Percentiles rank a stretch among this genome's conserved stretches.
phyloP scores from a whole-genome alignment of 371 early-diverging fungal genomes.

The Coemansia sp. region DNA sequence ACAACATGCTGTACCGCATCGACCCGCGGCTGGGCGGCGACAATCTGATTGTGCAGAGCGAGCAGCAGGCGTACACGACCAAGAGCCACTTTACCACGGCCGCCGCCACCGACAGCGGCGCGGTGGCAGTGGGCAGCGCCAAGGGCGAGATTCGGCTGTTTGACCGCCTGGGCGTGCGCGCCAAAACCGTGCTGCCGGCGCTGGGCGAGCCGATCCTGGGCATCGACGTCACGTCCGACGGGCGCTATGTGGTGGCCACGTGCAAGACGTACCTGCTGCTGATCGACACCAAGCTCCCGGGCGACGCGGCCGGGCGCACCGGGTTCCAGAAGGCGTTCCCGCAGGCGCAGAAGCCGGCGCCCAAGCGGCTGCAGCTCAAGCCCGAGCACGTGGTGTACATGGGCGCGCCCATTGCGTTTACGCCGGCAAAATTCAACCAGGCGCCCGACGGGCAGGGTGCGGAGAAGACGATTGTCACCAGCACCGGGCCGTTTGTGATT shows the following conservation, averaged over 20 bases:
- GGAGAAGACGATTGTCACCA: constrained; percentile 82
- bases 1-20: constrained; percentile 81
- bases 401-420: constrained; percentile 72
- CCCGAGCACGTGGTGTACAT: constrained; percentile 92
- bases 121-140: constrained; percentile 79
- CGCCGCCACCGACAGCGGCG: constrained; percentile 77
- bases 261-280: constrained; percentile 85
- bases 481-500: constrained; percentile 90
- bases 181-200: constrained; percentile 88
- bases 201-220: constrained; percentile 87
- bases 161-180: constrained; percentile 71
- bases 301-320: constrained; percentile 53
- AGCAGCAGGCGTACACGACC: constrained; percentile 67
- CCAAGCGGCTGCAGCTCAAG: constrained; percentile 76
- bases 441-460: constrained; percentile 57
- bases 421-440: constrained; percentile 90
- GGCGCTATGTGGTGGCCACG: constrained; percentile 86
- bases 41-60: constrained; percentile 62
- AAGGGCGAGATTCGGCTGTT: constrained; percentile 94
- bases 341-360: constrained; percentile 65
- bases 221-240: constrained; percentile 88
- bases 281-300: constrained; percentile 60
- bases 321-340: constrained; percentile 71
- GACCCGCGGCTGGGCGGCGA: constrained; percentile 81
- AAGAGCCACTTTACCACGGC: constrained; percentile 72